These are phyloP conservation scores for Phaeomoniella chlamydospora DNA, from an alignment of 2,329 filamentous ascomycete species.

Conservation along the genomic window DNA sequence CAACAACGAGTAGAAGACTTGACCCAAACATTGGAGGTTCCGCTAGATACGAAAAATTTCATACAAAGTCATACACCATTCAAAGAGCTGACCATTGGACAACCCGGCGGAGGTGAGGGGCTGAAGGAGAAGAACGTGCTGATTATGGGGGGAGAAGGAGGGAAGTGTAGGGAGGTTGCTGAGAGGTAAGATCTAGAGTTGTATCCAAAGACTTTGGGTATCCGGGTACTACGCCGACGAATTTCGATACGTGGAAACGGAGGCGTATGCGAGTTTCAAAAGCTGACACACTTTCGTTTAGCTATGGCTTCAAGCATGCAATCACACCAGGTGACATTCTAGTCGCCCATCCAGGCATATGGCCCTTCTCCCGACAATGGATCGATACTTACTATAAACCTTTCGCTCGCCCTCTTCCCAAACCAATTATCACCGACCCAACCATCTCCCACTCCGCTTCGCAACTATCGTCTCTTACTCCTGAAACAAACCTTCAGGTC, in stretches of 20 bases:
- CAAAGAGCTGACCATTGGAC: conserved; percentile 49
- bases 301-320: conserved; percentile 65
- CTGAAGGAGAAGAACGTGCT: conserved; percentile 53
- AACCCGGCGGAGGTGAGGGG: conserved; percentile 26
- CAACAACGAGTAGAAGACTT: conserved; percentile 57
- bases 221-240: no score
- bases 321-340: conserved; percentile 79
- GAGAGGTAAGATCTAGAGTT: conserved; percentile 33
- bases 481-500: conserved; percentile 49
- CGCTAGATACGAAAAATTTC: conserved; percentile 54
- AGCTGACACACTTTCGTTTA: conserved; percentile 11
- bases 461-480: conserved; percentile 8
- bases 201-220: background rate
- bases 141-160: conserved; percentile 56
- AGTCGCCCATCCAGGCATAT: conserved; percentile 57
- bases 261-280: no score
- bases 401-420: conserved; percentile 20
- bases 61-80: conserved; percentile 90
- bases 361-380: conserved; percentile 65
- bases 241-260: no score
- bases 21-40: conserved; percentile 48
- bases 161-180: conserved; percentile 57
- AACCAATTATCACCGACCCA: conserved; percentile 21
- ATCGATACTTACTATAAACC: conserved; percentile 42
- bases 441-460: conserved; percentile 10